Base-by-base conservation (phyloP, 1,284 basidiomycete genomes). In the Peniophora sp. region DNA sequence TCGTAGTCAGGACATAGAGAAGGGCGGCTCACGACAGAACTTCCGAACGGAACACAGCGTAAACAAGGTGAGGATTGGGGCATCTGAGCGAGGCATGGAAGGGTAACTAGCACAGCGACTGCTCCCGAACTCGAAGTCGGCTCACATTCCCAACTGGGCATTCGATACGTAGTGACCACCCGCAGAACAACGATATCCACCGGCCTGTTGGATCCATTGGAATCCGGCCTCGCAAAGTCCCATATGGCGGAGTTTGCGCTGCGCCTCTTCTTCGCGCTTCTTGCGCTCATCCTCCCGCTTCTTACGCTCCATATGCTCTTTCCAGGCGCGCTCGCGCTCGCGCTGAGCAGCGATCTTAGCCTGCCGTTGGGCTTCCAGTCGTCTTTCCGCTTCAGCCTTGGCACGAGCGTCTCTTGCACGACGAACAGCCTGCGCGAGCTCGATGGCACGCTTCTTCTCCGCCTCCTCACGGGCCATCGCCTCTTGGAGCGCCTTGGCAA, bases 131-230 rank as follows among this genome's bases (percentile, higher is more conserved):
- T 6, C 27, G 27, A 5, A 32, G 27, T n/a, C n/a, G n/a, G 12
- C 27, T 32, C 27, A 68, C 20, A 68, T 52, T 10, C 63, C 65
- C 23, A 73, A 50, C 47, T 67, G 55, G 1, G 52, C 61, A 51
- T 71, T 54, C 6, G 50, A 49, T 9, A 83, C 63, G 45, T 66
- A 76, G 62, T 83, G 81, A 2, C 51, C 9, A 0, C 82, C 83
- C 11, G 76, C 82, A 2, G 68, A 66, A 58, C 82, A 85, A 2
- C 73, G 65, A 67, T 81, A 84, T 1, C 78, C 76, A 11, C 54
- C 54, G 0, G 44, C 39, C 47, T 70, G 63, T 49, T 67, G 68
- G 46, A 76, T 73, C 82, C 83, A 85, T 14, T 53, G 61, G 57
- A 54, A 85, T 1, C 82, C 81, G 22, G 58, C 68, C 3, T 62